Evolutionary conservation across 2,329 filamentous ascomycete genomes (phyloP), one percentile per base, ranked within the genome.

Genomic region (Microsporum ferrugineum): DNA sequence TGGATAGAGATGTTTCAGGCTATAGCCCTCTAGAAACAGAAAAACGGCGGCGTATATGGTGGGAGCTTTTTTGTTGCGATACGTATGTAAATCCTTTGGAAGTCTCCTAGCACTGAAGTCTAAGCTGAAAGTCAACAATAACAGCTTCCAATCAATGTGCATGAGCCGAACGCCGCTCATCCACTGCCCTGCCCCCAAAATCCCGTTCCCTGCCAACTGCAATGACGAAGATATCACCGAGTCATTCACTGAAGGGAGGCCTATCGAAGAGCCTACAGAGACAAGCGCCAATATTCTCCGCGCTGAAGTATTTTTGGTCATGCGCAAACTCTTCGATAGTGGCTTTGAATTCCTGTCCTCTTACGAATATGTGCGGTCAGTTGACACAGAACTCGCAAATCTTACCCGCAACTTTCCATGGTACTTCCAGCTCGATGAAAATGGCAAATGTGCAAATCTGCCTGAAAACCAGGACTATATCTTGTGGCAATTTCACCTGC

Each of bases 81-180:
- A 65, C 63, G 68, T 69, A 65, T 29, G 66, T 62, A 51, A 55
- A 39, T 10, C n/a, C n/a, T 12, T 36, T 29, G 17, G 5, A 7
- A 43, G 10, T 45, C n/a, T 41, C 17, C 23, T 10, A 27, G 8
- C 45, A 6, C 43, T 38, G 31, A 17, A 29, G 4, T 39, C 4
- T 36, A 1, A 10, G 43, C 38, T 47, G 27, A 10, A 23, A 36
- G 6, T 12, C 39, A 55, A 55, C 51, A n/a, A n/a, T 39, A 23
- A 41, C 36, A 68, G 66, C 14, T 70, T 66, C 57, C 68, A 70
- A 62, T 67, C 68, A 4, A 67, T 69, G 56, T 70, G 68, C 49
- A 62, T 70, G 10, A 66, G 66, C 17, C 55, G 68, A 45, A 60
- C 65, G 7, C 68, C 68, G 53, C 61, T 70, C 17, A 69, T 68